These are phyloP conservation scores for Cicer yamashitae DNA, from an alignment of 306 rosid species.

Conservation along the genomic window DNA sequence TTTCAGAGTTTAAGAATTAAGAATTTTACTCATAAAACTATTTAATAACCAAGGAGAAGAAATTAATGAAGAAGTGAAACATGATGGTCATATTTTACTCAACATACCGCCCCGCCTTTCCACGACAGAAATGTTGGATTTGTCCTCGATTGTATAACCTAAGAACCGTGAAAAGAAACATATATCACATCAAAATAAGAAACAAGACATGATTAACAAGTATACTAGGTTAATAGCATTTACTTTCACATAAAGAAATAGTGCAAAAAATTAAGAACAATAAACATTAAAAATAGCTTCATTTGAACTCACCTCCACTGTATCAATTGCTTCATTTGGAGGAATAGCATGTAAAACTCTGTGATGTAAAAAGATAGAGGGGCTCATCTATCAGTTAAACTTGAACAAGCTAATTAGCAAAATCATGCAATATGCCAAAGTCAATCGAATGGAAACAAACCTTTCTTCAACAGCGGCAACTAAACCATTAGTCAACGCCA, in stretches of 20 bases:
- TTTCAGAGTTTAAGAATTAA: slow-evolving; percentile 1
- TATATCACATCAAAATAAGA: slow-evolving; percentile 1
- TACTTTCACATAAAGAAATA: neutral
- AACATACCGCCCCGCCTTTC: slow-evolving; percentile 98
- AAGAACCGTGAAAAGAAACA: slow-evolving; percentile 30
- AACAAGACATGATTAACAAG: slow-evolving; percentile 3
- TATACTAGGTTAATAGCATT: neutral
- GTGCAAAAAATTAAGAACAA: neutral
- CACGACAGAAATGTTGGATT: slow-evolving; percentile 77
- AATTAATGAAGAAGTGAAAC: slow-evolving; percentile 4
- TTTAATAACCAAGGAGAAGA: slow-evolving; percentile 28
- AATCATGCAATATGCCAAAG: slow-evolving; percentile 29
- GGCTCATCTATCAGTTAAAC: slow-evolving; percentile 34
- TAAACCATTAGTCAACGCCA: slow-evolving; percentile 84
- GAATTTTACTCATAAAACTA: slow-evolving; percentile 11
- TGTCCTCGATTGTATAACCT: slow-evolving; percentile 90
- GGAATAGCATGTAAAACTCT: slow-evolving; percentile 94
- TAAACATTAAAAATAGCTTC: slow-evolving; percentile 80
- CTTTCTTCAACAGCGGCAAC: slow-evolving; percentile 92
- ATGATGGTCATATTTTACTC: slow-evolving; percentile 18
- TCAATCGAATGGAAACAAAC: slow-evolving; percentile 55
- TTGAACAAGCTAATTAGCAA: slow-evolving; percentile 13
- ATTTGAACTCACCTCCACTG: slow-evolving; percentile 93
- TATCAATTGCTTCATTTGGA: slow-evolving; percentile 89
- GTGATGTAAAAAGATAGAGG: slow-evolving; percentile 41